Conservation (phyloP, 2,329 filamentous ascomycete genomes). For the Dothideomycetes sp. region DNA sequence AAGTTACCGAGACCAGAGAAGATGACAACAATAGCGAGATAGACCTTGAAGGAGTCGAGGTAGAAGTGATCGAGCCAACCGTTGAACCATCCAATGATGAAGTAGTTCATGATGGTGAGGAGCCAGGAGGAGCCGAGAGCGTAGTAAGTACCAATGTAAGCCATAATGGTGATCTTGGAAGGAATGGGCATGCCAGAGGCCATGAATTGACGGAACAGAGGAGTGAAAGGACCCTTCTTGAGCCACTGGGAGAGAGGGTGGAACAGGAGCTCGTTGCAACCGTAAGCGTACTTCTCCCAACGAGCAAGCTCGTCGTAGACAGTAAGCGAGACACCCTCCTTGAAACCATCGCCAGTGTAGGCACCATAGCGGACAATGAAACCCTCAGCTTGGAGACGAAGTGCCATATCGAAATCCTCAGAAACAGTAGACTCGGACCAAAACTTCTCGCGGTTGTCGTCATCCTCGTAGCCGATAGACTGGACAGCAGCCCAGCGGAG, state of each 20-base stretch:
- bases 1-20: constrained; percentile 68
- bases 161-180: constrained; percentile 64
- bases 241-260: constrained; percentile 66
- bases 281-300: constrained; percentile 82
- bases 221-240: constrained; percentile 64
- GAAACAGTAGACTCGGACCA: constrained; percentile 74
- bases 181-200: constrained; percentile 63
- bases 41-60: constrained; percentile 66
- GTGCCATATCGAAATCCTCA: constrained; percentile 74
- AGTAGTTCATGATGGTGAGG: constrained; percentile 63
- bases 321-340: constrained; percentile 73
- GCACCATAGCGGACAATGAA: constrained; percentile 64
- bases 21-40: constrained; percentile 69
- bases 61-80: constrained; percentile 73
- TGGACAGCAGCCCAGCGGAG: constrained; percentile 67
- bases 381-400: constrained; percentile 60
- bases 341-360: constrained; percentile 67
- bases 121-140: constrained; percentile 68
- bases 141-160: constrained; percentile 73
- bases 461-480: constrained; percentile 57
- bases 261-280: constrained; percentile 74
- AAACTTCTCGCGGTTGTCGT: constrained; percentile 61
- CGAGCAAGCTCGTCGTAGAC: constrained; percentile 76
- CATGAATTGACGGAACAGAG: constrained; percentile 64
- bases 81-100: constrained; percentile 65